Evolutionary conservation across 768 basidiomycete genomes (phyloP).

Genomic region (Boletus eberwhitei): DNA sequence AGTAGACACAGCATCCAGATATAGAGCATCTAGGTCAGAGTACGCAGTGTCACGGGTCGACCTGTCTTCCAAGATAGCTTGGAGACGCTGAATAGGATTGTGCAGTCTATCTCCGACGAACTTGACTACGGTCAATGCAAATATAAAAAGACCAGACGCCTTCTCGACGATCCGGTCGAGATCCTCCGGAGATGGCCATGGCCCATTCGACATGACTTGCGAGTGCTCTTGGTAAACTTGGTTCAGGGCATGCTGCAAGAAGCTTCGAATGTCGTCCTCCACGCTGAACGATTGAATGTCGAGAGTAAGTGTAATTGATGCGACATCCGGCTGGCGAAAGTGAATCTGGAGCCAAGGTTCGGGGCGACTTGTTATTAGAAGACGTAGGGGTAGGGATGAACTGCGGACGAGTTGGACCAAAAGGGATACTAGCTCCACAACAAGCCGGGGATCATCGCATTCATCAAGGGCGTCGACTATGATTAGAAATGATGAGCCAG

Average conservation of each 20-base stretch:
- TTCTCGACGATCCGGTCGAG: constrained; percentile 18
- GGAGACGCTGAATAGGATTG: constrained; percentile 16
- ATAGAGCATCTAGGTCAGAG: constrained; percentile 14
- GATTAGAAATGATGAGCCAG: constrained; percentile 12
- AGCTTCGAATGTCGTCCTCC: constrained; percentile 22
- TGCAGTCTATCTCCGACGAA: constrained; percentile 22
- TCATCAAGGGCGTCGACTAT: constrained; percentile 22
- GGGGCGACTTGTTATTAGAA: constrained; percentile 23
- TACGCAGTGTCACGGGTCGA: constrained; percentile 5
- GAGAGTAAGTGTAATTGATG: constrained; percentile 5
- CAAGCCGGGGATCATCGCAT: constrained; percentile 23
- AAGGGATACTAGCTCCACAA: constrained; percentile 21
- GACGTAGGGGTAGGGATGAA: constrained; percentile 18
- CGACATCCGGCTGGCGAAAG: constrained; percentile 15
- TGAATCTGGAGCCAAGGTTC: constrained; percentile 15
- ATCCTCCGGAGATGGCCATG: constrained; percentile 25
- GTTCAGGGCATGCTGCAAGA: constrained; percentile 17
- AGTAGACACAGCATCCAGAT: constrained; percentile 13
- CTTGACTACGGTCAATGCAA: constrained; percentile 26
- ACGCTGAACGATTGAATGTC: constrained; percentile 22
- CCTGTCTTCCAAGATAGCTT: constrained; percentile 11
- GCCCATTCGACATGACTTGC: constrained; percentile 10
- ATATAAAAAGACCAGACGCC: constrained; percentile 26
- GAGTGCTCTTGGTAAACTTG: constrained; percentile 10
- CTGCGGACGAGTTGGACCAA: constrained; percentile 12